Evolutionary conservation across 2,329 filamentous ascomycete genomes (phyloP).

Genomic region (Ophiosphaerella narmari): DNA sequence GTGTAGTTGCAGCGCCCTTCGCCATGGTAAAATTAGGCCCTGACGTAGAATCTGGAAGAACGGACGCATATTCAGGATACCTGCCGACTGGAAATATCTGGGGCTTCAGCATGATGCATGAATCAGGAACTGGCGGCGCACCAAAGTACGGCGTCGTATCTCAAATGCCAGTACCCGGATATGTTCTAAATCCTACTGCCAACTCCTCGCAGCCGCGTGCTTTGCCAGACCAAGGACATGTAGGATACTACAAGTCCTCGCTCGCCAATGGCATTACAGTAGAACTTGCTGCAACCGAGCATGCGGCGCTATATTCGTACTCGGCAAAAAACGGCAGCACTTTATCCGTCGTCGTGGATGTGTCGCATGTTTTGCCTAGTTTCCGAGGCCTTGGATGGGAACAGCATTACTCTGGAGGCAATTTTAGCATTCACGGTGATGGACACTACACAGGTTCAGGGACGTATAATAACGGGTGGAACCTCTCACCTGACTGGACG

Average conservation of each 20-base stretch:
- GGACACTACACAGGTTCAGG: conserved; percentile 64
- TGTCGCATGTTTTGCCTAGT: conserved; percentile 66
- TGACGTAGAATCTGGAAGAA: conserved; percentile 34
- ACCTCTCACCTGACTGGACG: conserved; percentile 64
- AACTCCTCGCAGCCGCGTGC: conserved; percentile 60
- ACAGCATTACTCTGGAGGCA: conserved; percentile 67
- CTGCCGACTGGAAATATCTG: conserved; percentile 36
- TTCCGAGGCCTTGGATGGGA: conserved; percentile 64
- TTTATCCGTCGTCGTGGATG: conserved; percentile 63
- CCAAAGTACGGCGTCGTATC: conserved; percentile 44
- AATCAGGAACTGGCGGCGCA: conserved; percentile 42
- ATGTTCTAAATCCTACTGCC: conserved; percentile 56
- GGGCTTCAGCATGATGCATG: conserved; percentile 45
- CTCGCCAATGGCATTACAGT: conserved; percentile 61
- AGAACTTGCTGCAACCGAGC: conserved; percentile 62
- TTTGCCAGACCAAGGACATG: conserved; percentile 56
- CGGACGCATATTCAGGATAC: conserved; percentile 45
- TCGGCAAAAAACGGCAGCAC: conserved; percentile 54
- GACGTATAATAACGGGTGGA: conserved; percentile 71
- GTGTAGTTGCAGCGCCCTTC: conserved; percentile 44
- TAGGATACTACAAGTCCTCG: conserved; percentile 66
- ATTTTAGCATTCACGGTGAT: conserved; percentile 57
- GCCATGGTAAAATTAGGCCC: conserved; percentile 45
- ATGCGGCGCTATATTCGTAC: conserved; percentile 64
- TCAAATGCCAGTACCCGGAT: conserved; percentile 39